phyloP scores from a whole-genome alignment of 73 alveolate species.

The Paraurostyla sp. region DNA sequence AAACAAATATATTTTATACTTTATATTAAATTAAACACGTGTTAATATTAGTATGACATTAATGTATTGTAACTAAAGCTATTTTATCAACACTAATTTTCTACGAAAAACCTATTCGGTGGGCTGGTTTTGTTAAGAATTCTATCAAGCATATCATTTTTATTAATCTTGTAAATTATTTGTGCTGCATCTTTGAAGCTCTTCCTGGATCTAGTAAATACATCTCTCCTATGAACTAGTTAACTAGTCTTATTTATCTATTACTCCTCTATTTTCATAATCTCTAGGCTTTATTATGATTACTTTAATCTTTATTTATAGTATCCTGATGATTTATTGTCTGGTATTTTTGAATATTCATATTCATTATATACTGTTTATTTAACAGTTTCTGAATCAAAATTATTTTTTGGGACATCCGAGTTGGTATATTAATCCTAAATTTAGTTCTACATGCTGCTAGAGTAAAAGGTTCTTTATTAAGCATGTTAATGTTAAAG shows the following conservation, averaged over 20 bases:
- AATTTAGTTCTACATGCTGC: too few relatives aligned
- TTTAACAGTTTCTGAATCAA: too few relatives aligned
- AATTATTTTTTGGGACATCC: too few relatives aligned
- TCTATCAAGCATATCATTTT: constrained; percentile 24
- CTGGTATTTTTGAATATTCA: too few relatives aligned
- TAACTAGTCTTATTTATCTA: neutral
- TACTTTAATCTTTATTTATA: neutral
- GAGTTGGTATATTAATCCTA: too few relatives aligned
- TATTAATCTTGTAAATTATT: neutral
- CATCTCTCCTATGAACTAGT: neutral
- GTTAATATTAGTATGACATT: neutral
- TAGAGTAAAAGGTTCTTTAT: too few relatives aligned
- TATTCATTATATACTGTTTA: too few relatives aligned
- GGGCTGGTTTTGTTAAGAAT: neutral
- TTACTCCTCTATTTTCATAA: neutral
- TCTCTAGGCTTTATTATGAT: neutral
- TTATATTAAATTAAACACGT: too few relatives aligned
- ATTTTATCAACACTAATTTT: neutral
- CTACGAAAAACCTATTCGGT: neutral
- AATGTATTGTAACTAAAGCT: too few relatives aligned
- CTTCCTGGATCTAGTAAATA: neutral
- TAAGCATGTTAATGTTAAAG: too few relatives aligned
- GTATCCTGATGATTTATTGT: neutral
- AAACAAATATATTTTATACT: too few relatives aligned
- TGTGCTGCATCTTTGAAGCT: constrained; percentile 11